Percentiles rank a stretch among this genome's conserved stretches.
Evolutionary conservation across 495 filamentous ascomycete species (phyloP).

Genomic region (Penicillium ucsense): DNA sequence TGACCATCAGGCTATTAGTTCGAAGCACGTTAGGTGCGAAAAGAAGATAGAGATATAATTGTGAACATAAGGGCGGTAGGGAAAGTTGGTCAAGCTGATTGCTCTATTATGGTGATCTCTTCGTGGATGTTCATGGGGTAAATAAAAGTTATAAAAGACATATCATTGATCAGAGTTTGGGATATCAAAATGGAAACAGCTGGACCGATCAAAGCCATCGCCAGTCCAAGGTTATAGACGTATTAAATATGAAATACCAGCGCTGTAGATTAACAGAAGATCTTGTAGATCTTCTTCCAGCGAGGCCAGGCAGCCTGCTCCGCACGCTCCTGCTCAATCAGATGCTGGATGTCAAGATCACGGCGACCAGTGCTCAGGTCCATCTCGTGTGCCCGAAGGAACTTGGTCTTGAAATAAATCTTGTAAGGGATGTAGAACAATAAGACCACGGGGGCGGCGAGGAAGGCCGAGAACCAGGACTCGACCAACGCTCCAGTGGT

Average conservation of each 20-base stretch:
- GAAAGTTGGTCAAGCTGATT: too few relatives aligned
- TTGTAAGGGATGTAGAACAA: constrained; percentile 72
- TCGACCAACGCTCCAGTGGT: constrained; percentile 35
- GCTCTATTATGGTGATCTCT: constrained; percentile 6
- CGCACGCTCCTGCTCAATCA: constrained; percentile 66
- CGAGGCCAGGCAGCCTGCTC: constrained; percentile 64
- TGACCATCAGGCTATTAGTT: too few relatives aligned
- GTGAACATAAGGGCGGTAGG: too few relatives aligned
- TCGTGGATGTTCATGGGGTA: too few relatives aligned
- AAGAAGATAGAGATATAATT: too few relatives aligned
- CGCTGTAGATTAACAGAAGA: constrained; percentile 39
- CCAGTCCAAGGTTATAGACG: background rate
- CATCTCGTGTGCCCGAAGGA: constrained; percentile 60
- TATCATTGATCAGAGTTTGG: background rate
- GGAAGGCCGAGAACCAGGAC: constrained; percentile 68
- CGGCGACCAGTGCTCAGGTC: constrained; percentile 82
- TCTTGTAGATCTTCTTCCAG: constrained; percentile 71
- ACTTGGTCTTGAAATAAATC: constrained; percentile 58
- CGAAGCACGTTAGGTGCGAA: too few relatives aligned
- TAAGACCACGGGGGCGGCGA: constrained; percentile 76
- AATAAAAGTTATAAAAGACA: background rate
- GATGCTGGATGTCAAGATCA: constrained; percentile 67
- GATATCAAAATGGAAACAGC: background rate
- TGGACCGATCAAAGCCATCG: background rate
- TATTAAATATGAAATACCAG: background rate